Evolutionary conservation across 1,284 basidiomycete species (phyloP).

Genomic region (Pseudomicrostroma phylloplanum): DNA sequence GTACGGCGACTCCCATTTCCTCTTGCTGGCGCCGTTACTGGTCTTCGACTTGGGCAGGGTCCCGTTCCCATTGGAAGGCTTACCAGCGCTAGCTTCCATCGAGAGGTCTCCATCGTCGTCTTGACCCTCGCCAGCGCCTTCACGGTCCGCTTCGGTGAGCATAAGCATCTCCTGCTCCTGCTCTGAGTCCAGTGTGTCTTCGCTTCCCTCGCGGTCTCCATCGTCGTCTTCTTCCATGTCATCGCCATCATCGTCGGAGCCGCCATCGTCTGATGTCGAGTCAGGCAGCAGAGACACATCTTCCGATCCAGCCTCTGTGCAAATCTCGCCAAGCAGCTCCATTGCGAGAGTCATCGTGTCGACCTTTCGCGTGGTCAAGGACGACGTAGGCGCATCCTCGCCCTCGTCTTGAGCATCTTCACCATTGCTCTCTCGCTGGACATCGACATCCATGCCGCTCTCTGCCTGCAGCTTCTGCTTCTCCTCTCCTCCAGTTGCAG

Average conservation of each 20-base stretch:
- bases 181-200: slow-evolving; percentile 1
- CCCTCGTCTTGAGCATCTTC: background rate
- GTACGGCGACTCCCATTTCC: too few relatives aligned
- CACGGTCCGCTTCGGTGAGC: background rate
- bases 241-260: background rate
- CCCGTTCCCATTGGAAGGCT: too few relatives aligned
- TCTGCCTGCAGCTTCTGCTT: background rate
- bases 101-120: slow-evolving; percentile 6
- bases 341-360: background rate
- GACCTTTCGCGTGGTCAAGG: background rate
- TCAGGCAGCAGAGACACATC: background rate
- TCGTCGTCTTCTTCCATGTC: slow-evolving; percentile 1
- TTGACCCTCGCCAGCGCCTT: background rate
- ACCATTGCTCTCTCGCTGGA: background rate
- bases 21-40: too few relatives aligned
- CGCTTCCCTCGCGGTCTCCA: background rate
- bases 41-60: too few relatives aligned
- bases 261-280: background rate
- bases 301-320: slow-evolving; percentile 3
- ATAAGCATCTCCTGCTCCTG: slow-evolving; percentile 8
- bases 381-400: background rate
- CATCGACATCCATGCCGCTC: slow-evolving; percentile 4
- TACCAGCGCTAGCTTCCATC: background rate
- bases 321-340: slow-evolving; percentile 6
- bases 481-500: background rate